Conservation (phyloP, 2,329 filamentous ascomycete species). For the Fusarium bulbicola region DNA sequence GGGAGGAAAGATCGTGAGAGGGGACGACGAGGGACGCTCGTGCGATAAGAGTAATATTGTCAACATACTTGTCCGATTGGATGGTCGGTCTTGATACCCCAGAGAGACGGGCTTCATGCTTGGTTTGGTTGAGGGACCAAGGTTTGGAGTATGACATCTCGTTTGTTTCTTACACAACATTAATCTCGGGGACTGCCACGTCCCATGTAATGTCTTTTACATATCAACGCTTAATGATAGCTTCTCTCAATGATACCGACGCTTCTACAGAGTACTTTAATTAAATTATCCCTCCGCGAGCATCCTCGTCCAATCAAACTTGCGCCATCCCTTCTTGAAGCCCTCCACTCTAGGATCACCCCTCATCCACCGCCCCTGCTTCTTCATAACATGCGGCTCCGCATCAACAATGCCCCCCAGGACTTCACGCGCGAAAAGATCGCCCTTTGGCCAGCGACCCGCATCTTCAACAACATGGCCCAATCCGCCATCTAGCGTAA, state of each 20-base stretch:
- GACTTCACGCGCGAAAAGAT: constrained; percentile 91
- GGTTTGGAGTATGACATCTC: constrained; percentile 5
- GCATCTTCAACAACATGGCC: constrained; percentile 93
- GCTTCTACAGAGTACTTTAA: not conserved
- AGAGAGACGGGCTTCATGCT: constrained; percentile 2
- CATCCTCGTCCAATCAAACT: constrained; percentile 86
- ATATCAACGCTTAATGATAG: constrained; percentile 19
- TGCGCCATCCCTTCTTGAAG: constrained; percentile 87
- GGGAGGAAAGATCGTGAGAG: constrained; percentile 48
- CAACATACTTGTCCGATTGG: not conserved
- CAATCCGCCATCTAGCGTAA: constrained; percentile 88
- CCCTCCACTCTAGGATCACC: constrained; percentile 74
- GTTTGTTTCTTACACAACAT: constrained; percentile 36
- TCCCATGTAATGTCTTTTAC: constrained; percentile 38
- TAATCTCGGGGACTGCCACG: constrained; percentile 32
- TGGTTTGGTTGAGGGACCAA: not conserved
- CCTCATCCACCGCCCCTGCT: constrained; percentile 85
- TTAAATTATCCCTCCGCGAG: constrained; percentile 51
- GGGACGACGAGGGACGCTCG: constrained; percentile 42
- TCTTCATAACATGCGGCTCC: constrained; percentile 84
- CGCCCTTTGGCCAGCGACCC: constrained; percentile 85
- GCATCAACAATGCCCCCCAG: constrained; percentile 91
- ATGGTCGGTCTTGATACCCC: constrained; percentile 29
- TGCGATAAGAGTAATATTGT: constrained; percentile 6
- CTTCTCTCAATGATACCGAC: not conserved